phyloP scores from a whole-genome alignment of 345 rosid species.

The Boechera retrofracta region DNA sequence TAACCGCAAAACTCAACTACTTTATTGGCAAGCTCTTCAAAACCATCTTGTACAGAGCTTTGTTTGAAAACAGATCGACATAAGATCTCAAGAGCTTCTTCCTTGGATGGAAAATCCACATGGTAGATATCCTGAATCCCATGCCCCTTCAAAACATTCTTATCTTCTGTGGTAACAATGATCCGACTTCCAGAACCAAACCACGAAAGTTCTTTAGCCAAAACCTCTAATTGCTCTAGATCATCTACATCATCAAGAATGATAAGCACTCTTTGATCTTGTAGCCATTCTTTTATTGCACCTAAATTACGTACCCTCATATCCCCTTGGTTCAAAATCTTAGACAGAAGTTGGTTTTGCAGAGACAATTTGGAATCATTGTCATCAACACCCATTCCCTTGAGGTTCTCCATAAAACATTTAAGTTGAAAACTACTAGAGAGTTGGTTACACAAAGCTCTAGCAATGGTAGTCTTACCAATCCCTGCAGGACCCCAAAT shows the following conservation, averaged over 20 bases:
- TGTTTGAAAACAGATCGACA: no score
- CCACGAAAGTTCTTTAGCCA: slow-evolving; percentile 50
- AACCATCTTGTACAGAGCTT: no score
- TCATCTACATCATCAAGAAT: slow-evolving; percentile 58
- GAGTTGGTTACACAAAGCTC: not conserved
- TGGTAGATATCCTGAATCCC: no score
- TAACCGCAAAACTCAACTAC: no score
- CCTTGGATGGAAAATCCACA: no score
- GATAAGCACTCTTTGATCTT: not conserved
- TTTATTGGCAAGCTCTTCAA: no score
- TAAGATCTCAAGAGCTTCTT: no score
- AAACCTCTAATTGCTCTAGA: slow-evolving; percentile 43
- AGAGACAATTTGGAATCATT: not conserved
- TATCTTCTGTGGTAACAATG: slow-evolving; percentile 57
- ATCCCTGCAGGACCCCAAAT: slow-evolving; percentile 6
- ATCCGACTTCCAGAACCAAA: slow-evolving; percentile 54
- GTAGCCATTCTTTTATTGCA: not conserved
- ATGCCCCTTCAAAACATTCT: no score
- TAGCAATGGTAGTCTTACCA: slow-evolving; percentile 28
- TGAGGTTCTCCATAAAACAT: not conserved
- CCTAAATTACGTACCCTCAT: slow-evolving; percentile 28
- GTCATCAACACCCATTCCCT: not conserved
- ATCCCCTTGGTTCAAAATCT: not conserved
- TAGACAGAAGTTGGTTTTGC: not conserved
- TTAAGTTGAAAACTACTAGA: not conserved